Evolutionary conservation across 2,329 filamentous ascomycete species (phyloP), one percentile per base, ranked within the genome.

Genomic region (Pestalotiopsis sp.): DNA sequence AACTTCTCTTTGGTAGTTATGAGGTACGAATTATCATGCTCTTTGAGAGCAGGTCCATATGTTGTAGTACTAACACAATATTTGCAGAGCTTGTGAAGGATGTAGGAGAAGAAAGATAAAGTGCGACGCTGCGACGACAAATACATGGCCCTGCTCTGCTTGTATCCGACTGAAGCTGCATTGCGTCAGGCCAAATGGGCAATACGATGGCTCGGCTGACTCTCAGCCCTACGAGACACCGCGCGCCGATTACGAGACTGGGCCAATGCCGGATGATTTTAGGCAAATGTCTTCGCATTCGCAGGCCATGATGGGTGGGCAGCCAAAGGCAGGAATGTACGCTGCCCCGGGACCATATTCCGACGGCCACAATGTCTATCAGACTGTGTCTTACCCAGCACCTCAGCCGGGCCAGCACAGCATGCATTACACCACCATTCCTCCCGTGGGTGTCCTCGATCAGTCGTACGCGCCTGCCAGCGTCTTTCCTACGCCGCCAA

Each of bases 41-140:
- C 7, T 23, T 1, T 20, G 17, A 52, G 3, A n/a, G 45, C 6
- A 31, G 23, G 20, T 57, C 6, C 31, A 3, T 17, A 61, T 52
- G 20, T 52, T n/a, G 5, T 13, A 5, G 14, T 67, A 63, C 66
- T 67, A 67, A 52, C 63, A 62, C 39, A 65, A 72, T 97, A 95
- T 98, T 66, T 98, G 97, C 94, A 91, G 96, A 84, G 96, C 95
- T 68, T 98, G 95, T 81, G 95, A 98, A 83, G 95, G 95, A 70
- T 98, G 95, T 78, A 89, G 95, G 71, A 91, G 94, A 81, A 90
- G 95, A 77, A 99, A 99, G 82, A 99, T 99, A 79, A 97, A 97
- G 81, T 99, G 95, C 83, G 96, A 98, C 83, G 94, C 95, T 66
- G 95, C 95, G 23, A 97, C 95, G 14, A 98, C 95, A 56, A 98